Conservation (phyloP, 148 eudicot genomes). For the Chenopodium suecicum region DNA sequence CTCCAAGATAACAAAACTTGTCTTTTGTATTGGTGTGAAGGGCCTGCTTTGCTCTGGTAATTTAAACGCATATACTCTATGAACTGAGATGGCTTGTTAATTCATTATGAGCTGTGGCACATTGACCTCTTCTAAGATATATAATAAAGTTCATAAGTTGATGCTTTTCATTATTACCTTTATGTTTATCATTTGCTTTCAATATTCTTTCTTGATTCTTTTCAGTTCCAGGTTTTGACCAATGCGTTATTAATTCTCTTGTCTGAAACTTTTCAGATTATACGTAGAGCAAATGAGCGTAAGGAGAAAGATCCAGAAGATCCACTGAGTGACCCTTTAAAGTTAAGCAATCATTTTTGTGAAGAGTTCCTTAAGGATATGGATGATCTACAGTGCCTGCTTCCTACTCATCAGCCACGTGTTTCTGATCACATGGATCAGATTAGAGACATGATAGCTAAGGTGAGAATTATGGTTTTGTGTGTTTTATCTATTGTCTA, state of each 20-base stretch:
- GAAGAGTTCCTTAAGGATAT: conserved; percentile 70
- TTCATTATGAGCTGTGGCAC: neutral
- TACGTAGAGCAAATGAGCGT: conserved; percentile 74
- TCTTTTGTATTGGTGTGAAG: too few relatives aligned
- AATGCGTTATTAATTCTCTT: conserved; percentile 15
- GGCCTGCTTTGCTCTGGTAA: too few relatives aligned
- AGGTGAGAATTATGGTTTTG: conserved; percentile 40
- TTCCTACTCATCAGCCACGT: conserved; percentile 74
- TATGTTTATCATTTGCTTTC: neutral
- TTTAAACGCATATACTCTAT: neutral
- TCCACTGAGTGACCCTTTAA: conserved; percentile 50
- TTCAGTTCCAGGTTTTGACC: conserved; percentile 16
- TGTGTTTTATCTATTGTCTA: conserved; percentile 2
- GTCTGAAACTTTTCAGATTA: conserved; percentile 50
- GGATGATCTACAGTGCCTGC: conserved; percentile 87
- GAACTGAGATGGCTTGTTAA: neutral
- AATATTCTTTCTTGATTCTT: neutral
- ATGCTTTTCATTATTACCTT: neutral
- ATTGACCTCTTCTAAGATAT: neutral
- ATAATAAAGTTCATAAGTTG: neutral
- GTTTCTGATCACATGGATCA: conserved; percentile 86
- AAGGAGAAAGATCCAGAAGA: conserved; percentile 43
- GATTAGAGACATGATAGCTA: conserved; percentile 71
- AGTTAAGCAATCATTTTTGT: conserved; percentile 63
- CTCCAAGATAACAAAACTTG: too few relatives aligned